Base-by-base conservation (phyloP, 2,329 filamentous ascomycete genomes). In the Fusarium kyushuense region DNA sequence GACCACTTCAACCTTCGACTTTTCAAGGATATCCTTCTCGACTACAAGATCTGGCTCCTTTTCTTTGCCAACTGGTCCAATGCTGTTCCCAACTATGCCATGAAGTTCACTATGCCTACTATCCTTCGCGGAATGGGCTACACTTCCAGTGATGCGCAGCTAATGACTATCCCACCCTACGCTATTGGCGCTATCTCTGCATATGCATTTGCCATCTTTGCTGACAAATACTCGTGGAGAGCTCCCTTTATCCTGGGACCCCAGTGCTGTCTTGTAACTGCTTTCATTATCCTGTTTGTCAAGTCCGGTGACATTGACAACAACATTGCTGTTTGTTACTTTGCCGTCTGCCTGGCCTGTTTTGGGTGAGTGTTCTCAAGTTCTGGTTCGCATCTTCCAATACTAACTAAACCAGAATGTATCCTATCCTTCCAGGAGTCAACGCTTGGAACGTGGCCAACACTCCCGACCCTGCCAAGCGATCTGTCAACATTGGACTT, bases 11-110 rank as follows among this genome's bases (percentile, higher is more conserved):
- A 62, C 6, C 57, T 62, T 16, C 14, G 48, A 0, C 14, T 62
- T 0, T 69, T 82, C n/a, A 67, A 77, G 10, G 76, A 78, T 9
- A 82, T 84, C 5, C 54, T 84, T 1, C 75, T 74, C 8, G 83
- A 85, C 69, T 84, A 82, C 78, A 83, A 86, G 71, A 81, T 80
- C 16, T 80, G 78, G 60, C 71, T 79, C 12, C 63, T 85, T 9
- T 79, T 81, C 23, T 73, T 84, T 19, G 77, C 78, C 51, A 82
- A 79, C 69, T 81, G 78, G 77, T 82, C 76, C 21, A 82, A 82
- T 45, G 75, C 80, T 0, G 78, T 79, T 2, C 74, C 76, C 0
- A 76, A 76, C 46, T 77, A 77, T 29, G 76, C 72, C 36, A 73
- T 76, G 61, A 78, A 78, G 58, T 77, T 78, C 42, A 75, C 75